Base-by-base conservation (phyloP, 108 stramenopile genomes). In the Parietichytrium sp. region DNA sequence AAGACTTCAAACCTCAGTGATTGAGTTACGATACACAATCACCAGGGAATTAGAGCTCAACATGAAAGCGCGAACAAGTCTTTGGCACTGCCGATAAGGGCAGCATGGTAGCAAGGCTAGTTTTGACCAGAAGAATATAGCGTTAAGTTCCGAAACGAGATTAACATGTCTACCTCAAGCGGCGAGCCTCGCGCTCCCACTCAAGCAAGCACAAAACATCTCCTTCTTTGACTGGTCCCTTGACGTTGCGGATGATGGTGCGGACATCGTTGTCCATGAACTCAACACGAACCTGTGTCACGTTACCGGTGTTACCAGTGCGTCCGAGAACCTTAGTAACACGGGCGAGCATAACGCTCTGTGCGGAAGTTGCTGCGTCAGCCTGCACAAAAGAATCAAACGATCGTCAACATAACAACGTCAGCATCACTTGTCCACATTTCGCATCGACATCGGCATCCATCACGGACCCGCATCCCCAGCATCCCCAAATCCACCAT, bases 221-320 rank as follows among this genome's bases (percentile, higher is more conserved):
- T 42, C 97, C 97, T 89, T 99, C 97, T 77, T 96, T 89, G 54
- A 99, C 98, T 33, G 98, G 98, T 87, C 98, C 98, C 94, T 99
- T 99, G 61, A 99, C 97, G 89, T 99, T 99, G 49, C 98, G 91
- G 81, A 98, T 96, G 86, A 99, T 99, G 83, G 91, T 93, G 78
- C 98, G 94, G 55, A 91, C 93, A 26, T 92, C 89, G 84, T 94
- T 93, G 83, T 98, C 96, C 86, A 99, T 90, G 91, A 99, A 99
- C 92, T 99, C 98, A 80, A 98, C 98, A 83, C 97, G 95, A 80
- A 99, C 98, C 90, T 98, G 98, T 81, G 96, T 99, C 6, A 99
- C 98, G 85, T 99, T 99, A 85, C 98, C 98, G 79, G 98, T 99
- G 93, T 95, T 98, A 54, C 98, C 98, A 85, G 98, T 99, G 84